Conservation (phyloP, 1,139 yeast species). For the Zygoascus meyerae region DNA sequence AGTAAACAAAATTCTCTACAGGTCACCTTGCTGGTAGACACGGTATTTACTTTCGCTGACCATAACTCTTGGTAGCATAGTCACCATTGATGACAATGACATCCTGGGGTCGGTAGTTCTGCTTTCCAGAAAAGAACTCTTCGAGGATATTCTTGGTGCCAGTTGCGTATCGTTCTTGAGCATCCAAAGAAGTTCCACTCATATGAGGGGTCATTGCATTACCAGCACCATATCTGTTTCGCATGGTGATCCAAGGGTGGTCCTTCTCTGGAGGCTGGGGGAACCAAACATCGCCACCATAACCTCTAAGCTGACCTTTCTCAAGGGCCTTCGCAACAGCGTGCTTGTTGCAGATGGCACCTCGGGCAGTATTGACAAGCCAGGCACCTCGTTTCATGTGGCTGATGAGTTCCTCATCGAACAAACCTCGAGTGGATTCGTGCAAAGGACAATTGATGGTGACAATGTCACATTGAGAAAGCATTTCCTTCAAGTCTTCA, state of each 20-base stretch:
- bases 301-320: slow-evolving; percentile 66
- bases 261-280: slow-evolving; percentile 57
- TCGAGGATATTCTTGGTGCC: slow-evolving; percentile 64
- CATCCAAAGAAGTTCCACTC: slow-evolving; percentile 75
- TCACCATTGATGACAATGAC: slow-evolving; percentile 66
- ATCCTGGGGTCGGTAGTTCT: slow-evolving; percentile 68
- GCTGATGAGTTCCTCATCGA: slow-evolving; percentile 60
- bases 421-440: slow-evolving; percentile 58
- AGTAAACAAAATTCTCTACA: background rate
- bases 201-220: slow-evolving; percentile 85
- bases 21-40: background rate
- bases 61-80: slow-evolving; percentile 70
- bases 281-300: slow-evolving; percentile 83
- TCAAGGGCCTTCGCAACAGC: slow-evolving; percentile 71
- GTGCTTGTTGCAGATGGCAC: slow-evolving; percentile 67
- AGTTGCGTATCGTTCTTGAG: slow-evolving; percentile 65
- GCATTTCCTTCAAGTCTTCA: slow-evolving; percentile 59
- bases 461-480: slow-evolving; percentile 63
- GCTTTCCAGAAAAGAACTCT: slow-evolving; percentile 55
- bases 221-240: slow-evolving; percentile 62
- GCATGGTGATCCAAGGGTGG: slow-evolving; percentile 74
- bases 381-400: slow-evolving; percentile 74
- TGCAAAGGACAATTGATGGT: slow-evolving; percentile 78
- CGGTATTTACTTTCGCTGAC: slow-evolving; percentile 26
- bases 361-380: slow-evolving; percentile 80